Evolutionary conservation across 1,139 yeast genomes (phyloP).

Genomic region (Debaryomyces coudertii): DNA sequence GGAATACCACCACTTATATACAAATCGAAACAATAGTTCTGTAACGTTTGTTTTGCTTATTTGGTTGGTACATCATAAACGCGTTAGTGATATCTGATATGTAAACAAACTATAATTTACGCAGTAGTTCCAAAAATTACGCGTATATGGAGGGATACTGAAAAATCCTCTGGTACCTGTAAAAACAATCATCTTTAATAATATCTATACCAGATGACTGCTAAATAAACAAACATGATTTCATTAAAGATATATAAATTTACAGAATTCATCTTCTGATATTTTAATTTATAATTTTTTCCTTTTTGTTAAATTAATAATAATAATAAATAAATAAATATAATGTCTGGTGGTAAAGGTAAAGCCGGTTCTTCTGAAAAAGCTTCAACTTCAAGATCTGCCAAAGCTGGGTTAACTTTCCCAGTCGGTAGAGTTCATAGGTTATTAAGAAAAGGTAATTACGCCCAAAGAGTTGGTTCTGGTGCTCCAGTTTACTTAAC

Average conservation of each 20-base stretch:
- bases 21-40: not conserved
- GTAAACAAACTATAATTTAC: slow-evolving; percentile 5
- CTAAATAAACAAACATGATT: slow-evolving; percentile 1
- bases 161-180: slow-evolving; percentile 1
- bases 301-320: not conserved
- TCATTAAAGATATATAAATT: slow-evolving; percentile 4
- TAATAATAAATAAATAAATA: slow-evolving; percentile 1
- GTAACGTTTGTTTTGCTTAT: slow-evolving; percentile 6
- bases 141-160: slow-evolving; percentile 3
- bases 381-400: slow-evolving; percentile 96
- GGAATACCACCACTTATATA: slow-evolving; percentile 4
- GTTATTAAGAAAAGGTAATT: slow-evolving; percentile 95
- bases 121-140: slow-evolving; percentile 3
- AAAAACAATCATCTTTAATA: not conserved
- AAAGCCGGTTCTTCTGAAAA: slow-evolving; percentile 92
- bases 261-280: not conserved
- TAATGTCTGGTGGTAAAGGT: slow-evolving; percentile 98
- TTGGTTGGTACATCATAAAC: not conserved
- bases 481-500: slow-evolving; percentile 97
- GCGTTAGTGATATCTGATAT: slow-evolving; percentile 4
- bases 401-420: slow-evolving; percentile 98
- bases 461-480: slow-evolving; percentile 99
- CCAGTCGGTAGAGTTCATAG: slow-evolving; percentile 99
- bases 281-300: not conserved
- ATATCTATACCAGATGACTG: not conserved